A percentile compares a stretch with the other conserved stretches of the same genome.
Evolutionary conservation across 2,329 filamentous ascomycete species (phyloP).

Genomic region (Claviceps humidiphila): DNA sequence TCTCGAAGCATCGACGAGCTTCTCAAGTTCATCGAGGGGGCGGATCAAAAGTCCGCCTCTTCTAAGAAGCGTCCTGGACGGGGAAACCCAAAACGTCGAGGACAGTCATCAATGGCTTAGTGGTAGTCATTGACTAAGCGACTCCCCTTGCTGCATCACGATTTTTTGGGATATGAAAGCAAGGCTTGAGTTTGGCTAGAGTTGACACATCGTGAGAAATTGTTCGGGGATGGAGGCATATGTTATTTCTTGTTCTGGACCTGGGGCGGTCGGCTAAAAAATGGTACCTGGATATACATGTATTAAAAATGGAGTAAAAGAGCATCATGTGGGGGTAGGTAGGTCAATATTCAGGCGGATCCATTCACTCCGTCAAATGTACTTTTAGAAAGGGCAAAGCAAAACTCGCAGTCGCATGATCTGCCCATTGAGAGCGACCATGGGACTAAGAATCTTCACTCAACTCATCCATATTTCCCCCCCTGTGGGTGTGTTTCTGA

Average conservation of each 20-base stretch:
- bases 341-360: background rate
- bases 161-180: background rate
- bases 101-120: conserved; percentile 11
- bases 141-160: background rate
- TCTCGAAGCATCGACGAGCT: conserved; percentile 84
- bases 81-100: conserved; percentile 43
- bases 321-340: background rate
- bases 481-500: background rate
- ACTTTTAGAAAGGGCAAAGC: conserved; percentile 1
- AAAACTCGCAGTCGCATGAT: background rate
- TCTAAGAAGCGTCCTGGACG: conserved; percentile 43
- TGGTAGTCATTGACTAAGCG: background rate
- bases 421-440: background rate
- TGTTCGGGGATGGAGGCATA: background rate
- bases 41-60: conserved; percentile 36
- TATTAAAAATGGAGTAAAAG: background rate
- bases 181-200: background rate
- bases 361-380: background rate
- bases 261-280: background rate
- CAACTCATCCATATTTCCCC: background rate
- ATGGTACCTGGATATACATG: background rate
- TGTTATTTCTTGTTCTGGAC: background rate
- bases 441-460: conserved; percentile 2
- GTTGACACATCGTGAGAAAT: background rate
- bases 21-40: conserved; percentile 85